These are phyloP conservation scores for Gossypium stocksii DNA, from an alignment of 345 rosid species.

Conservation along the genomic window DNA sequence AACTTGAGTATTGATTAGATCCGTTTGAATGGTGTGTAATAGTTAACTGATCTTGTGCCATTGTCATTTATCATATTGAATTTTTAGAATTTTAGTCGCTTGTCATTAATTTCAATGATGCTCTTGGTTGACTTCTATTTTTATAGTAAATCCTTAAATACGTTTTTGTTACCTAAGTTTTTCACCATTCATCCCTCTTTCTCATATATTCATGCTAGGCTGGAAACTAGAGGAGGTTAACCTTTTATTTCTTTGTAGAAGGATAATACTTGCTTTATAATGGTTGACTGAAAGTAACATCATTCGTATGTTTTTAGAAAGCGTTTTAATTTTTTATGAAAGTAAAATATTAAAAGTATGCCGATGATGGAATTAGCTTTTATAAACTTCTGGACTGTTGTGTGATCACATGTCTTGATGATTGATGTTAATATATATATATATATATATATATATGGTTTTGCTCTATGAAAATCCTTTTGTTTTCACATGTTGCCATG, in stretches of 20 bases:
- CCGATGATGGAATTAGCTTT: neutral
- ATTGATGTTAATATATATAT: neutral
- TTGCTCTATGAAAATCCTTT: neutral
- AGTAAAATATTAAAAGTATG: no score
- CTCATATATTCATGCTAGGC: no score
- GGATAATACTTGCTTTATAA: neutral
- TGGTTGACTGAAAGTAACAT: neutral
- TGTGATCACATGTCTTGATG: neutral
- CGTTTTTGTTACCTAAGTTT: neutral
- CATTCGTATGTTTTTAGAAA: neutral
- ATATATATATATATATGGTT: neutral
- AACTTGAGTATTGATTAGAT: neutral
- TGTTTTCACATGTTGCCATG: neutral
- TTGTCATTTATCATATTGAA: neutral
- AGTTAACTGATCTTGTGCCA: neutral
- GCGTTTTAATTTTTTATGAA: neutral
- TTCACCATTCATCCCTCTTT: neutral
- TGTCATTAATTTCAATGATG: neutral
- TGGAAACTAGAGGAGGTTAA: neutral
- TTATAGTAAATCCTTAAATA: neutral
- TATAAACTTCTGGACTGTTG: neutral
- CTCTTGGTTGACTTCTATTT: neutral
- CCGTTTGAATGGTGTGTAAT: neutral
- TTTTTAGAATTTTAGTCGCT: neutral
- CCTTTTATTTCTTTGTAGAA: no score